phyloP scores from a whole-genome alignment of 768 basidiomycete genomes.

The Galerina marginata region DNA sequence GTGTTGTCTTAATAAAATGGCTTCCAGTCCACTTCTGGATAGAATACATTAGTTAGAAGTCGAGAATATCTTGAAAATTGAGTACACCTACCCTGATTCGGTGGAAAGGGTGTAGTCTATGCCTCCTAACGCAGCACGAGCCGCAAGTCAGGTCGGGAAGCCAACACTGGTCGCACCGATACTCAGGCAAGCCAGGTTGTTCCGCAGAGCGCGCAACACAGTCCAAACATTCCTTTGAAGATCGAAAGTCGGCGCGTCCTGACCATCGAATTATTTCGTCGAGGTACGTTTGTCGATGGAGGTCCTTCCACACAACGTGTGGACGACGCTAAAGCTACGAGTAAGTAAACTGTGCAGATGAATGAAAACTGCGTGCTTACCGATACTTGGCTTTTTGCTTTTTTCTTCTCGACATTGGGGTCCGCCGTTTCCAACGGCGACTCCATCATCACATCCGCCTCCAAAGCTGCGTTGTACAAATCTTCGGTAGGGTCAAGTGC shows the following conservation, averaged over 20 bases:
- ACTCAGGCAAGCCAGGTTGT: neutral
- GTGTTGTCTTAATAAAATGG: neutral
- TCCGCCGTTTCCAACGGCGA: neutral
- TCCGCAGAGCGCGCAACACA: neutral
- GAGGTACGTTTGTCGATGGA: neutral
- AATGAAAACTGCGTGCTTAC: neutral
- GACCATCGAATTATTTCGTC: neutral
- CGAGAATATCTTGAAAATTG: neutral
- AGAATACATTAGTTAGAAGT: neutral
- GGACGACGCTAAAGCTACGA: neutral
- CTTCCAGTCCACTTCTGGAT: neutral
- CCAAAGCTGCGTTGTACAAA: neutral
- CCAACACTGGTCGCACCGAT: neutral
- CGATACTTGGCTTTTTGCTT: neutral
- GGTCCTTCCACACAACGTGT: constrained; percentile 1
- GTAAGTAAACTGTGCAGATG: neutral
- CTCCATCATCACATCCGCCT: neutral
- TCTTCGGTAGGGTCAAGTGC: neutral
- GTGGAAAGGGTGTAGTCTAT: neutral
- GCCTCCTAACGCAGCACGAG: neutral
- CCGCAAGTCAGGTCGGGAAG: constrained; percentile 1
- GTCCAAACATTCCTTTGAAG: neutral
- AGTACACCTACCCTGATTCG: neutral
- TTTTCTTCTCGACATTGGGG: neutral
- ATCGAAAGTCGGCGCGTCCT: neutral